Evolutionary conservation across 495 filamentous ascomycete genomes (phyloP), one percentile per base, ranked within the genome.

Genomic region (Aspergillus bridgeri): DNA sequence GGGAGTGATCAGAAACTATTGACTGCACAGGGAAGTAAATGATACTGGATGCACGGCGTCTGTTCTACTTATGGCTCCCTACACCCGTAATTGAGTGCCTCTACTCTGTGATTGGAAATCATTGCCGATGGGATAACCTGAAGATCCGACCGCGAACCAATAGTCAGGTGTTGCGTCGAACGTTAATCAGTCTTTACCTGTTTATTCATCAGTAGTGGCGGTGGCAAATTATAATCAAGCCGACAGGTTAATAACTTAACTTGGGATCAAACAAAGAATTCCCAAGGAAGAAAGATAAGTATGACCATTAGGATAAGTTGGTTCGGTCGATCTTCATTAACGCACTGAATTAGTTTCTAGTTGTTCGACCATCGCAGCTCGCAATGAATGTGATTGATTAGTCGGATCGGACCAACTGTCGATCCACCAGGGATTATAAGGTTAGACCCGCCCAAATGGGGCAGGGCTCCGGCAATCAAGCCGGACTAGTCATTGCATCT

Each of bases 111-210:
- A 53, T 53, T 53, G 21, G 51, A 53, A 50, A 57, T 49, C 44
- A 50, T 57, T 50, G 44, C 49, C 44, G 44, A 57, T 50, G 8
- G 51, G 54, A 57, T 57, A 42, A 57, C 54, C 54, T 57, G 1
- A 49, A 57, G 44, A 44, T 57, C 54, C 25, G 54, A 57, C 54
- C 44, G 45, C 54, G 44, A 57, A 57, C 44, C 54, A 57, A 57
- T 57, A 49, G 46, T 49, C 54, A 56, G 44, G 51, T 44, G 48
- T 55, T 55, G 42, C 42, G 42, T 46, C 53, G 21, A 49, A 42
- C 6, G 46, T 57, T 57, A 42, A 47, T 55, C 27, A 47, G 53
- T 55, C 44, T 57, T 57, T 57, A 57, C 54, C 54, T 49, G 54
- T 57, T 57, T 57, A 57, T 57, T 57, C 54, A 57, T 57, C 54